Evolutionary conservation across 1,284 basidiomycete species (phyloP), one percentile per base, ranked within the genome.

Genomic region (Mrakiaceae sp.): DNA sequence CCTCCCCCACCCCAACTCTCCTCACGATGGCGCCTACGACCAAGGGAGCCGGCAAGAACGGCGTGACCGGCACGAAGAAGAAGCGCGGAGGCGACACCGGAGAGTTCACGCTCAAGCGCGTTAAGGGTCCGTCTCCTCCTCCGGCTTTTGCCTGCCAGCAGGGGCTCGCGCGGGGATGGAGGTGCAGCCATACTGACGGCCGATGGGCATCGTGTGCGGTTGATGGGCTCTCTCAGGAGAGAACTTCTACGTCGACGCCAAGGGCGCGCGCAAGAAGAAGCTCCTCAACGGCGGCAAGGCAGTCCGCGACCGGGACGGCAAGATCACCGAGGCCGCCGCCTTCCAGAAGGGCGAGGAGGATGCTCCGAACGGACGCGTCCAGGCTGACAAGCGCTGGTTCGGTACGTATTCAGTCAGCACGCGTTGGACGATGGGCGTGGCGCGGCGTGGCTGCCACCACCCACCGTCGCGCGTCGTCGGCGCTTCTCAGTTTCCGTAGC

Each of bases 341-440:
- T 97, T 92, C 75, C 93, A 96, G 78, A 92, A 88, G 74, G 86
- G 86, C 39, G 90, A 94, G 76, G 85, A 85, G 69, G 91, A 95
- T 76, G 86, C 87, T 4, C 85, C 84, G 64, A 87, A 89, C 0
- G 93, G 93, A 16, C 80, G 92, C 66, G 89, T 96, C 46, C 88
- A 93, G 78, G 88, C 93, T 68, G 94, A 97, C 80, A 81, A 90
- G 67, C 78, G 92, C 70, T 96, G 93, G 93, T 97, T 97, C 72
- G 93, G 91, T 93, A 72, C 71, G 87, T 81, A 52, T 50, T 27
- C 27, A 27, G 27, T 27, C 27, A 27, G 27, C 27, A 27, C 27
- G 27, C 27, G 27, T 27, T 27, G 27, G 27, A 27, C 27, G 27
- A 27, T 27, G 27, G 27, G 27, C 27, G 27, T 27, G 27, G 27